Conservation (phyloP, 176 grass and related monocot species). For the Oropetium thomaeum region DNA sequence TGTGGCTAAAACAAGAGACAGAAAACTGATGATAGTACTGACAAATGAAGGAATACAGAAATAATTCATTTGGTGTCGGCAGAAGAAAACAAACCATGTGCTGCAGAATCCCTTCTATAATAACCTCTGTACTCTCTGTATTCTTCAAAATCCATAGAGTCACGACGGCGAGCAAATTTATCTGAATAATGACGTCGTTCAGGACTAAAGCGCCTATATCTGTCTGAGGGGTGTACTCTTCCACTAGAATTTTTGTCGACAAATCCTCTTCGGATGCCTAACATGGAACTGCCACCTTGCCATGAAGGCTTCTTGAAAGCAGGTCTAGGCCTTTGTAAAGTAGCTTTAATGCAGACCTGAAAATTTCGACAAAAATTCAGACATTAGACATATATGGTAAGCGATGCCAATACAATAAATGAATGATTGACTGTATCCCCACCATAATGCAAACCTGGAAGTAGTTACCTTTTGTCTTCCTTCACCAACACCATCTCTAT, state of each 20-base stretch:
- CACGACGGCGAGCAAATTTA: conserved; percentile 1
- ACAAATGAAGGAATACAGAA: conserved; percentile 1
- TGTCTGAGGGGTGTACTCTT: conserved; percentile 20
- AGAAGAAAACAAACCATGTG: conserved; percentile 39
- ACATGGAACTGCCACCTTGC: conserved; percentile 35
- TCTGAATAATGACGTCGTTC: conserved; percentile 30
- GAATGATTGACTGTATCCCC: not conserved
- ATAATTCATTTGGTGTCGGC: conserved; percentile 27
- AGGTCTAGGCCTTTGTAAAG: conserved; percentile 53
- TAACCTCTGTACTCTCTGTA: conserved; percentile 35
- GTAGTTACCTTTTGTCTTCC: conserved; percentile 44
- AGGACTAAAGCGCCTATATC: conserved; percentile 37
- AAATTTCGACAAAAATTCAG: conserved; percentile 11
- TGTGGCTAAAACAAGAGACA: conserved; percentile 24
- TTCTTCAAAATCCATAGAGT: conserved; percentile 42
- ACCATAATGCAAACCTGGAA: not conserved
- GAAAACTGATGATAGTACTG: not conserved
- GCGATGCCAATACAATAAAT: not conserved
- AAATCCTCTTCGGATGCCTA: conserved; percentile 52
- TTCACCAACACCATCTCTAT: conserved; percentile 55
- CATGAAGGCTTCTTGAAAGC: conserved; percentile 44
- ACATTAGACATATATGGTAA: conserved; percentile 11
- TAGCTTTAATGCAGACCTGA: conserved; percentile 48
- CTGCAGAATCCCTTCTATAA: conserved; percentile 44
- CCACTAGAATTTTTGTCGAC: conserved; percentile 41